Percentiles rank a stretch among this genome's conserved stretches.
Evolutionary conservation across 192 early-diverging fungal genomes (phyloP).

Genomic region (Coemansia sp.): DNA sequence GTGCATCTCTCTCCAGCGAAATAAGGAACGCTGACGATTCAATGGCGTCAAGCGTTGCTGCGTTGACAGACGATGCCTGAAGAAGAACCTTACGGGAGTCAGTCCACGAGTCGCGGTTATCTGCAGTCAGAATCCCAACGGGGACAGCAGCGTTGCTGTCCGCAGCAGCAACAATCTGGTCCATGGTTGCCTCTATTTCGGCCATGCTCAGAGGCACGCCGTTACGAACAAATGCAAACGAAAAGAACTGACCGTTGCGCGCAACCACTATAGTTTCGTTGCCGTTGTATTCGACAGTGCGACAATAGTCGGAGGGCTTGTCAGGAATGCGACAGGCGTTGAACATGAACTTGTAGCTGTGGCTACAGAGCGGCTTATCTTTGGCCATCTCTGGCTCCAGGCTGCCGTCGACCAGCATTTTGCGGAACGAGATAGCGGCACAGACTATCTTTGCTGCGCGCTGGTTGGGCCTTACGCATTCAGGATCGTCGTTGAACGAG

Average conservation of each 20-base stretch:
- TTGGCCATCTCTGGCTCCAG: conserved; percentile 82
- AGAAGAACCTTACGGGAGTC: conserved; percentile 69
- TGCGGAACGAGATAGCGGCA: conserved; percentile 84
- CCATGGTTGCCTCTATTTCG: conserved; percentile 77
- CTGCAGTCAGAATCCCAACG: conserved; percentile 85
- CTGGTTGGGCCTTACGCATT: conserved; percentile 66
- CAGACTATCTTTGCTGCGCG: conserved; percentile 85
- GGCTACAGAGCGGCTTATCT: conserved; percentile 74
- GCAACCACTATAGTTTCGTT: conserved; percentile 84
- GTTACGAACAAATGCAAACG: conserved; percentile 67
- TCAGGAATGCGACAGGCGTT: conserved; percentile 90
- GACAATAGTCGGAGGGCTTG: conserved; percentile 81
- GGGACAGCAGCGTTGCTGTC: conserved; percentile 65
- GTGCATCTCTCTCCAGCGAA: conserved; percentile 82
- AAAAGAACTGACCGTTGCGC: conserved; percentile 87
- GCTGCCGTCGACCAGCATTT: conserved; percentile 67
- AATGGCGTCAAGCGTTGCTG: conserved; percentile 75
- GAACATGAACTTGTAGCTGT: conserved; percentile 96
- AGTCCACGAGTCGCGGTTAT: conserved; percentile 92
- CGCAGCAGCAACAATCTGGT: conserved; percentile 66
- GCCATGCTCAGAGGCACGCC: conserved; percentile 59
- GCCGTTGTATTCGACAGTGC: conserved; percentile 62
- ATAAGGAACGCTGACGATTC: conserved; percentile 89
- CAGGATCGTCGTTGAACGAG: conserved; percentile 83
- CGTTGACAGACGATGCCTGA: conserved; percentile 64